Percentiles rank a stretch among this genome's conserved stretches.
Evolutionary conservation across 2,329 filamentous ascomycete genomes (phyloP).

Genomic region (Graphilbum sp.): DNA sequence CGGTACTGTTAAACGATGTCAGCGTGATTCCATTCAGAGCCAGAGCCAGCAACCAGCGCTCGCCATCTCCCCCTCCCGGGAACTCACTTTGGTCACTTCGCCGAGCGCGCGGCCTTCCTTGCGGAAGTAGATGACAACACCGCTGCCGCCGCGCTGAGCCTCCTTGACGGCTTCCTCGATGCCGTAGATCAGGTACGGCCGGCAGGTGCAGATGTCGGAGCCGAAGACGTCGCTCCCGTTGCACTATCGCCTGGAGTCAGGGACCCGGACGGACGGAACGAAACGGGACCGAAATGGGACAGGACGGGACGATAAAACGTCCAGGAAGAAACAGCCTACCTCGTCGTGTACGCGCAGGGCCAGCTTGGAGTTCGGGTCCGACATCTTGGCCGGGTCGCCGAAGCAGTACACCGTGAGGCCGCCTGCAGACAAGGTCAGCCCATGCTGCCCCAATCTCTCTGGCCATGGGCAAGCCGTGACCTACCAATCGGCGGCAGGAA

Average conservation of each 20-base stretch:
- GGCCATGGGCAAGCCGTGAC: neutral
- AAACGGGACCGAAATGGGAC: too few relatives aligned
- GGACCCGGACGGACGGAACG: too few relatives aligned
- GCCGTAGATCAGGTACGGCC: slow-evolving; percentile 89
- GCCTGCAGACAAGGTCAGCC: slow-evolving; percentile 22
- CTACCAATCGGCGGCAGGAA: slow-evolving; percentile 84
- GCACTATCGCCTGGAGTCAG: slow-evolving; percentile 44
- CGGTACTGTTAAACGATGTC: too few relatives aligned
- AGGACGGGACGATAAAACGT: neutral
- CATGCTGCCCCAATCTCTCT: neutral
- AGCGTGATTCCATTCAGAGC: too few relatives aligned
- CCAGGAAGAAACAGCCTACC: slow-evolving; percentile 19
- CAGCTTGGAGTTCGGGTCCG: slow-evolving; percentile 63
- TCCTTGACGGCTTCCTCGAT: slow-evolving; percentile 97
- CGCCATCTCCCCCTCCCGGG: neutral
- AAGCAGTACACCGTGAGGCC: slow-evolving; percentile 95
- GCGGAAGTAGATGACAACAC: slow-evolving; percentile 95
- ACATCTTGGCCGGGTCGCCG: slow-evolving; percentile 86
- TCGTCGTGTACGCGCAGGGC: slow-evolving; percentile 68
- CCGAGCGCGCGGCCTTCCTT: slow-evolving; percentile 92
- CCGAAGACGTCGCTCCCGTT: slow-evolving; percentile 97
- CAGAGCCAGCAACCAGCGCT: too few relatives aligned
- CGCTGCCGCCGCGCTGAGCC: slow-evolving; percentile 82
- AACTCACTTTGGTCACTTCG: slow-evolving; percentile 79
- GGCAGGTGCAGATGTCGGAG: slow-evolving; percentile 93